A percentile compares a stretch with the other conserved stretches of the same genome.
Evolutionary conservation across 768 basidiomycete species (phyloP).

Genomic region (Termitomyces sp.): DNA sequence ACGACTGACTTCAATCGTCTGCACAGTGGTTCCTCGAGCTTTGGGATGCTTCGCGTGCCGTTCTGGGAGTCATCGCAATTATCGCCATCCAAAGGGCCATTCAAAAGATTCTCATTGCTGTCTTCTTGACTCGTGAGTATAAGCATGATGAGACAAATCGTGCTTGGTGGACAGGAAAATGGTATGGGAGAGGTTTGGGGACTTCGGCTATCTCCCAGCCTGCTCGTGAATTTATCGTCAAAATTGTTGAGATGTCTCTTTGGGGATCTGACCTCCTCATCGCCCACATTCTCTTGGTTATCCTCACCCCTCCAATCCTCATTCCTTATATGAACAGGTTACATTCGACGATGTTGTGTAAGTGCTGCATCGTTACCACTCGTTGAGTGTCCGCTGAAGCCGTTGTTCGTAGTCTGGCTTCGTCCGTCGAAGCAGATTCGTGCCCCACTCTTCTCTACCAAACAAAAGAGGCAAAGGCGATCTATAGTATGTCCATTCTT

Average conservation of each 20-base stretch:
- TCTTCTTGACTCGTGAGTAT: conserved; percentile 94
- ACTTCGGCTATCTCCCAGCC: conserved; percentile 89
- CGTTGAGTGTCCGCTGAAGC: neutral
- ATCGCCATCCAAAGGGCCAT: conserved; percentile 88
- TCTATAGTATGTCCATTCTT: conserved; percentile 63
- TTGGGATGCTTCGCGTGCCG: conserved; percentile 96
- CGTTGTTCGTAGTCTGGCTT: conserved; percentile 75
- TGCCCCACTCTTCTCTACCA: conserved; percentile 87
- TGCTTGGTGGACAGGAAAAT: conserved; percentile 99
- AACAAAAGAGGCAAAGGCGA: conserved; percentile 87
- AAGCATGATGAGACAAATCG: conserved; percentile 98
- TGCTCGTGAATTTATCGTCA: conserved; percentile 95
- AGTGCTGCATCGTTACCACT: conserved; percentile 22
- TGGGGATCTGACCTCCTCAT: conserved; percentile 96
- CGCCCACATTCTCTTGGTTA: conserved; percentile 78
- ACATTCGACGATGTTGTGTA: conserved; percentile 92
- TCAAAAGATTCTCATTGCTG: conserved; percentile 90
- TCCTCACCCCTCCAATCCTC: conserved; percentile 78
- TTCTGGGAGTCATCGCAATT: conserved; percentile 86
- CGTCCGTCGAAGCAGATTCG: conserved; percentile 93
- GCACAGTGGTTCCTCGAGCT: conserved; percentile 91
- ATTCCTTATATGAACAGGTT: conserved; percentile 85
- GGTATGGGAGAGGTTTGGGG: conserved; percentile 93
- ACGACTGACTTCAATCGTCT: conserved; percentile 18
- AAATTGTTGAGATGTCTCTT: conserved; percentile 95